phyloP scores from a whole-genome alignment of 2,329 filamentous ascomycete genomes.

The Chaetomiaceae sp. region DNA sequence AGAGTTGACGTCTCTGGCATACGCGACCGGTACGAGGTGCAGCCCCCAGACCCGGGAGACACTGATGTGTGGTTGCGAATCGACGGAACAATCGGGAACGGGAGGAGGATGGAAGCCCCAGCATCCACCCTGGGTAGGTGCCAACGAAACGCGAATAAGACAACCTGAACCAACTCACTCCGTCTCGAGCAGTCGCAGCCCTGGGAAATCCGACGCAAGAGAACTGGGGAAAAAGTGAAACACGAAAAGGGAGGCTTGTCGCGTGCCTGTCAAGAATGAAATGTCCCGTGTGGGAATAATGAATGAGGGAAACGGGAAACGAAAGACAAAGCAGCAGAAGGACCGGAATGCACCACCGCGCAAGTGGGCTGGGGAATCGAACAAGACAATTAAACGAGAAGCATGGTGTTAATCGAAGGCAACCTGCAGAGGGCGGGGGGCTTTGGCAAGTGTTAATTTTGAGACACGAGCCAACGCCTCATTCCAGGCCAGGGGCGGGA shows the following conservation, averaged over 20 bases:
- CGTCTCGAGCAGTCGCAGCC: too few species aligned
- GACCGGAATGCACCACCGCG: not conserved
- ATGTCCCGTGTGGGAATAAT: too few species aligned
- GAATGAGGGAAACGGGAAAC: not conserved
- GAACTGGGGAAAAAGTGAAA: too few species aligned
- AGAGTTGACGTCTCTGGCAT: not conserved
- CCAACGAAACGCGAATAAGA: too few species aligned
- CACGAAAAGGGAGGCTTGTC: too few species aligned
- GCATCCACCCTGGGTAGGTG: not conserved
- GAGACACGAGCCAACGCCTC: constrained; percentile 8
- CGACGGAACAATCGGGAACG: not conserved
- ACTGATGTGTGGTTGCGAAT: not conserved
- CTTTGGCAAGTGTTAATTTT: constrained; percentile 5
- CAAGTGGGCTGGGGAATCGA: constrained; percentile 1
- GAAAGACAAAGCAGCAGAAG: constrained; percentile 1
- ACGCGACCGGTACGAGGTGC: not conserved
- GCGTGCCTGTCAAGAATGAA: not conserved
- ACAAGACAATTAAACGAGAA: constrained; percentile 4
- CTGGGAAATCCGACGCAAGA: too few species aligned
- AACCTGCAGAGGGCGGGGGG: constrained; percentile 1
- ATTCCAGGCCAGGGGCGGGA: constrained; percentile 3
- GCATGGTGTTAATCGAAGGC: not conserved
- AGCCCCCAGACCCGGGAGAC: not conserved
- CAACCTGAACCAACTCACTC: too few species aligned
- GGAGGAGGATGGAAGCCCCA: not conserved